phyloP scores from a whole-genome alignment of 2,329 filamentous ascomycete species.

The Fusarium heterosporum region DNA sequence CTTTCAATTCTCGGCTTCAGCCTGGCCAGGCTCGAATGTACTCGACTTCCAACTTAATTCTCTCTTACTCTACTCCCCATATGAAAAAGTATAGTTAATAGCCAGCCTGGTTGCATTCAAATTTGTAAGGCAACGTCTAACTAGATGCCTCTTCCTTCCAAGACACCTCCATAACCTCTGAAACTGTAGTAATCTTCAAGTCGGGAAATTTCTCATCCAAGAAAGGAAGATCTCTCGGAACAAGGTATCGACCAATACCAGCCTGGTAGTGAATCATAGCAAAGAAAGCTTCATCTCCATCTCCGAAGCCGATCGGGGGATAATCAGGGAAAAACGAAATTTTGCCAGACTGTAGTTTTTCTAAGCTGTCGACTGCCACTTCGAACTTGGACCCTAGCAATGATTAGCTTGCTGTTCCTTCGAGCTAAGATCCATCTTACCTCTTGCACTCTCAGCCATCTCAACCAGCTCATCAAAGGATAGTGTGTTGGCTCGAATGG shows the following conservation, averaged over 20 bases:
- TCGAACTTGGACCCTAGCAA: conserved; percentile 25
- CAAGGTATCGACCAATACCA: conserved; percentile 22
- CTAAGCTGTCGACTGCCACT: conserved; percentile 30
- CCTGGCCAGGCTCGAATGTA: too few relatives aligned
- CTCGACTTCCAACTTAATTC: too few relatives aligned
- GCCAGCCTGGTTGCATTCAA: too few relatives aligned
- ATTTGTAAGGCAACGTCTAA: too few relatives aligned
- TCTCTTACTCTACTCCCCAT: too few relatives aligned
- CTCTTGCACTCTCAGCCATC: conserved; percentile 29
- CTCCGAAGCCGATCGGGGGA: conserved; percentile 32
- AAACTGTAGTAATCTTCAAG: conserved; percentile 18
- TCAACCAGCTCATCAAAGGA: conserved; percentile 30
- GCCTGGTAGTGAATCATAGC: conserved; percentile 38
- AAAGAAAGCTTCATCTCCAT: conserved; percentile 37
- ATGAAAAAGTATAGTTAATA: too few relatives aligned
- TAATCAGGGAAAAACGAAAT: conserved; percentile 43
- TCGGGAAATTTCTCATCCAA: conserved; percentile 32
- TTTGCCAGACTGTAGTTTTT: conserved; percentile 39
- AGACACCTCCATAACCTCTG: conserved; percentile 37
- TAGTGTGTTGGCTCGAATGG: conserved; percentile 18
- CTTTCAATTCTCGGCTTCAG: too few relatives aligned
- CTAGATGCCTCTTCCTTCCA: conserved; percentile 13
- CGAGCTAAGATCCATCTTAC: background rate
- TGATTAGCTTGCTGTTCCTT: fast-evolving
- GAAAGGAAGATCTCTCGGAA: background rate